These are phyloP conservation scores for Drechslerella dactyloides DNA, from an alignment of 2,329 filamentous ascomycete species.

Conservation along the genomic window DNA sequence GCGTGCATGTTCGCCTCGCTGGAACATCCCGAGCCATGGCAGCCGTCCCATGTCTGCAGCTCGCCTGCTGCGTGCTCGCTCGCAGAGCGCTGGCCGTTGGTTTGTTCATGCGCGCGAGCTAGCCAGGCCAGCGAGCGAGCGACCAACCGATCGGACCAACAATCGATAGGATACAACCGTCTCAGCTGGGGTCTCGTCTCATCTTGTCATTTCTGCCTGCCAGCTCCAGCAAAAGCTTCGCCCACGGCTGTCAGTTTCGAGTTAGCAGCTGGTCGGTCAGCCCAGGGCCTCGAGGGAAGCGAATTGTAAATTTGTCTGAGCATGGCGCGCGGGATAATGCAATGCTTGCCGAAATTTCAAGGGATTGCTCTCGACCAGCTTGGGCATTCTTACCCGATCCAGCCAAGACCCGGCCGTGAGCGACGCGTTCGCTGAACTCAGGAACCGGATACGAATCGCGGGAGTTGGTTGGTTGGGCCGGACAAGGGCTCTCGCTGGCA, in stretches of 20 bases:
- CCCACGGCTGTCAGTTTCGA: no score
- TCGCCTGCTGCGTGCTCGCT: no score
- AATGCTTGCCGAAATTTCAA: constrained; percentile 43
- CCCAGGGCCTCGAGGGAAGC: not conserved
- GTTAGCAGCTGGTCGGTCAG: not conserved
- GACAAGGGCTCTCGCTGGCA: not conserved
- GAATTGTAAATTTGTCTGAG: not conserved
- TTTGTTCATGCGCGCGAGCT: no score
- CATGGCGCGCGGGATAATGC: constrained; percentile 8
- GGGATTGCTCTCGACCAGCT: constrained; percentile 23
- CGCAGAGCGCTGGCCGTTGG: no score
- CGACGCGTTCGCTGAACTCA: constrained; percentile 9
- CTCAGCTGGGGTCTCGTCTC: no score
- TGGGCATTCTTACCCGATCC: constrained; percentile 42
- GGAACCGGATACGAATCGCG: constrained; percentile 20
- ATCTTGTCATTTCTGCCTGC: no score
- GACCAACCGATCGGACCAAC: no score
- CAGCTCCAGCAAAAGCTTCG: no score
- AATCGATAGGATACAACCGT: no score
- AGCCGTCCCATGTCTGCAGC: no score
- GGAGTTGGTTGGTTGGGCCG: not conserved
- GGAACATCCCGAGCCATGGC: no score
- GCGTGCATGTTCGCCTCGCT: not conserved
- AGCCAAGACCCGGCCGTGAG: constrained; percentile 20
- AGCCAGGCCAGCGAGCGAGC: no score